Conservation (phyloP, 2,329 filamentous ascomycete genomes). For the Rhynchosporium secalis region DNA sequence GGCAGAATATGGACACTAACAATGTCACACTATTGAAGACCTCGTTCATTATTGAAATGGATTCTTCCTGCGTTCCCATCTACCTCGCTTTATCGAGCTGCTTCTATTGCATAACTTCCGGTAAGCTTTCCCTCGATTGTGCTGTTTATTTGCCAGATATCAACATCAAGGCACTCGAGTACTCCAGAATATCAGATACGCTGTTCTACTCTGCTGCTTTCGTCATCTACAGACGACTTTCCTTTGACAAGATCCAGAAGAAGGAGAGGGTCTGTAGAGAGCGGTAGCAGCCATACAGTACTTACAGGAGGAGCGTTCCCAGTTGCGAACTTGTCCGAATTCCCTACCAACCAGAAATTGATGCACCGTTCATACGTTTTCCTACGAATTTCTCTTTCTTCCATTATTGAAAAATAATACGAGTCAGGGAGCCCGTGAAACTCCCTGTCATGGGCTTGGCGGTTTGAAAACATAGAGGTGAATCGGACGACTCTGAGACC, state of each 20-base stretch:
- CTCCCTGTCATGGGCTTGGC: neutral
- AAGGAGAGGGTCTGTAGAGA: neutral
- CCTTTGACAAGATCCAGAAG: neutral
- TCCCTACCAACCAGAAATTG: neutral
- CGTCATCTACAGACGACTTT: too few relatives aligned
- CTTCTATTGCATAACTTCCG: too few relatives aligned
- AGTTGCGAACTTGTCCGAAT: neutral
- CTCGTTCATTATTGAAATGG: too few relatives aligned
- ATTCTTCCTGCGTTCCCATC: too few relatives aligned
- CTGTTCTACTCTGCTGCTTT: too few relatives aligned
- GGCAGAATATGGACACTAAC: too few relatives aligned
- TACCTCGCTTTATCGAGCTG: too few relatives aligned
- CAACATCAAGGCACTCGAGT: too few relatives aligned
- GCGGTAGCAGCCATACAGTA: neutral
- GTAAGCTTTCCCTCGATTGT: too few relatives aligned
- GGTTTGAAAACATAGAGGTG: neutral
- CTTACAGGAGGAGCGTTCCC: neutral
- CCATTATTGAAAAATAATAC: neutral
- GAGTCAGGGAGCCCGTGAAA: neutral
- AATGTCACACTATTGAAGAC: too few relatives aligned
- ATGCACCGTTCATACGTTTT: neutral
- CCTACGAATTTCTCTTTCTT: neutral
- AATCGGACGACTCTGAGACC: neutral
- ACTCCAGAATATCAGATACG: too few relatives aligned
- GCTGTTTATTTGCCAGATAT: too few relatives aligned